Conservation (phyloP, 2,329 filamentous ascomycete species). For the Coleophoma cylindrospora region DNA sequence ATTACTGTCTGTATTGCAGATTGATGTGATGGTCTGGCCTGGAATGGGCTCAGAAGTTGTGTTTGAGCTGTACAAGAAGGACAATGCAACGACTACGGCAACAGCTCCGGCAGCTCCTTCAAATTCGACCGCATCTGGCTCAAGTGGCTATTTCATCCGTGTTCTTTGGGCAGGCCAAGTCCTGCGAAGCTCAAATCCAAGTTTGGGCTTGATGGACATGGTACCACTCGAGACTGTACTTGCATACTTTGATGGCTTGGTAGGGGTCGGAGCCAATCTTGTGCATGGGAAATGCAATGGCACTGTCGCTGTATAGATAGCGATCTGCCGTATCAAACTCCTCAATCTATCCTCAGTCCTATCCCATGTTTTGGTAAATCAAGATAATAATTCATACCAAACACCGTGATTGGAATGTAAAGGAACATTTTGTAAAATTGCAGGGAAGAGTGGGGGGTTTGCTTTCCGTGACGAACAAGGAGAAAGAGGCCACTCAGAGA, state of each 20-base stretch:
- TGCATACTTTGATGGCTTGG: constrained; percentile 66
- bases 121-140: constrained; percentile 4
- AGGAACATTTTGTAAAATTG: too few species aligned
- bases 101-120: constrained; percentile 7
- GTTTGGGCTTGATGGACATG: constrained; percentile 67
- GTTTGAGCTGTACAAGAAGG: constrained; percentile 63
- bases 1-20: constrained; percentile 64
- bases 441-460: too few species aligned
- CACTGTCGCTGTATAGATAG: constrained; percentile 5
- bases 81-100: constrained; percentile 8
- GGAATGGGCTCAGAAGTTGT: constrained; percentile 78
- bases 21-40: constrained; percentile 76
- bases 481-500: too few species aligned
- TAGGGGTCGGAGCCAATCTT: constrained; percentile 46
- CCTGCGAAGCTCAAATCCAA: constrained; percentile 62
- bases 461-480: too few species aligned
- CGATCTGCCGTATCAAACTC: too few species aligned
- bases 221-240: constrained; percentile 59
- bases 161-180: constrained; percentile 68
- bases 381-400: too few species aligned
- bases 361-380: too few species aligned
- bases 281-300: constrained; percentile 32
- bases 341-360: too few species aligned
- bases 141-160: constrained; percentile 48
- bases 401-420: too few species aligned